Base-by-base conservation (phyloP, 2,329 filamentous ascomycete genomes). In the Aspergillus brunneoviolaceus region DNA sequence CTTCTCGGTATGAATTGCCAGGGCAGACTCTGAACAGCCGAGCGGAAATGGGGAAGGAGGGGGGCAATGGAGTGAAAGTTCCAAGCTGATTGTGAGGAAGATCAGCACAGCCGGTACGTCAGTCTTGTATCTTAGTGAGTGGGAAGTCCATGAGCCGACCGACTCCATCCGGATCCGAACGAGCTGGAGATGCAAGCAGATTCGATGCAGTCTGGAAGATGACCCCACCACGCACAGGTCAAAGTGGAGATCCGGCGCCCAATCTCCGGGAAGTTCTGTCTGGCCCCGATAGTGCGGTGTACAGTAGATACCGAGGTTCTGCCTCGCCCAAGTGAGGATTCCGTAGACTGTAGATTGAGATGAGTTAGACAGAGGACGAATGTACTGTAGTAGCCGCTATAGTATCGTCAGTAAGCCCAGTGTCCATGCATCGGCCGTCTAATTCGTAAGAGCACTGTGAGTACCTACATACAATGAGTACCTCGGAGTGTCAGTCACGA, bases 171-270 rank as follows among this genome's bases (percentile, higher is more conserved):
- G 49, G 49, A 11, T 31, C 33, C 23, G 49, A 50, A 50, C 23
- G 25, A 29, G n/a, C 14, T 49, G 29, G 25, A 33, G 31, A 49
- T 19, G n/a, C 16, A 16, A 33, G 29, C 45, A 31, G 14, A 31
- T 29, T 33, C 29, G 29, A 33, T 49, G 5, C 23, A 4, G n/a
- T 48, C 21, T 35, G 21, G 29, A 45, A 27, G 21, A 23, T 16
- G 48, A 39, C 48, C 33, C 45, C 42, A 56, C 54, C 25, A 33
- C 48, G 54, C 54, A 50, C 49, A 50, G 23, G 49, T 29, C 23
- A 50, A 42, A 50, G 49, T 50, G 49, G 49, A 29, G 49, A 50
- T 50, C 1, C 23, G 25, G 25, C 29, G 23, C 29, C 49, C 49
- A 50, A 50, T 50, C 49, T 50, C 49, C 49, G 49, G 33, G 49